phyloP scores from a whole-genome alignment of 176 grass and related monocot genomes.

The Cenchrus fungigraminus region DNA sequence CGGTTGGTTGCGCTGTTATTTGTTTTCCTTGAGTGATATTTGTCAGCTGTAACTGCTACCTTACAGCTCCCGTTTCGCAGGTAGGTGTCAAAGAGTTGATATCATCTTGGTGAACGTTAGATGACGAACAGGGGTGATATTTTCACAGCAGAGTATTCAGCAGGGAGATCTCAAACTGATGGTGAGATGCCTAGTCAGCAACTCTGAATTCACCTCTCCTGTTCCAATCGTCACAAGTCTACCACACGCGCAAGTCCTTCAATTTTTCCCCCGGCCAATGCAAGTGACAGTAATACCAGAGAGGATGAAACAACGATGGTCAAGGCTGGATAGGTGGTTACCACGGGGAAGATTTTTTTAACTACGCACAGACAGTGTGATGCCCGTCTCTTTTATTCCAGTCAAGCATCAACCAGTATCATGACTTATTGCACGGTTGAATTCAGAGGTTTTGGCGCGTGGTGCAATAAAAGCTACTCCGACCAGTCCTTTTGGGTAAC shows the following conservation, averaged over 20 bases:
- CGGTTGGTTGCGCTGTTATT: not conserved
- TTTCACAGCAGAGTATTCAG: constrained; percentile 14
- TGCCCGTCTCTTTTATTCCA: not conserved
- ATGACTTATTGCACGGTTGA: not conserved
- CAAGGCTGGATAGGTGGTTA: not conserved
- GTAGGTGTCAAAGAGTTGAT: not conserved
- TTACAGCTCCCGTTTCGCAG: not conserved
- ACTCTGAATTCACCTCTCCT: not conserved
- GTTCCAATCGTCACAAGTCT: not conserved
- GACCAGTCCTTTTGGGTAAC: too few species aligned
- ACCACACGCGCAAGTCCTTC: not conserved
- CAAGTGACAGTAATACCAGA: not conserved
- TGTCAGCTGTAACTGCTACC: not conserved
- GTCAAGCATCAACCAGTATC: not conserved
- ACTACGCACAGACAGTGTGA: not conserved
- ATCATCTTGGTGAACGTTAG: not conserved
- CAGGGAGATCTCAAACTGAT: not conserved
- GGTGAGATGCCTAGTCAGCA: constrained; percentile 6
- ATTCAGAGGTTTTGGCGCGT: not conserved
- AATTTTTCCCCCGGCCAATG: not conserved
- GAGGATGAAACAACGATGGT: not conserved
- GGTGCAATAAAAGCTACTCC: too few species aligned
- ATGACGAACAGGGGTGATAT: not conserved
- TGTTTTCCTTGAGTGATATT: not conserved
- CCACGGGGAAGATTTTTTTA: not conserved